Conservation (phyloP, 2,329 filamentous ascomycete genomes). For the Cryphonectria naterciae region DNA sequence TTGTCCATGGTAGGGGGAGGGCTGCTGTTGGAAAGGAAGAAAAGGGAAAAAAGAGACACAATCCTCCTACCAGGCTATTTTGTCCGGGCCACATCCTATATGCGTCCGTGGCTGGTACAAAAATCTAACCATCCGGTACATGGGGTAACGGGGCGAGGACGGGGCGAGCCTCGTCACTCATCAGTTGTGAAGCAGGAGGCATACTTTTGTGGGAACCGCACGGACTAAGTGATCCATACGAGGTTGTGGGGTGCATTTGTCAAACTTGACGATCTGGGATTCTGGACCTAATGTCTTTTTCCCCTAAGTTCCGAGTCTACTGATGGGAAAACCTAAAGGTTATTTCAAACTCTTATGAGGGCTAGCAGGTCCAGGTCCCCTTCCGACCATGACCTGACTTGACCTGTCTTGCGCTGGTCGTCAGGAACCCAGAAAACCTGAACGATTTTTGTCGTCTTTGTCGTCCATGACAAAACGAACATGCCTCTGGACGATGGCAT, state of each 20-base stretch:
- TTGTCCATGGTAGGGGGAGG: neutral
- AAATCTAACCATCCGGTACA: neutral
- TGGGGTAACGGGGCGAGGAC: neutral
- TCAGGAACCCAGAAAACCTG: neutral
- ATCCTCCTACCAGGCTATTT: neutral
- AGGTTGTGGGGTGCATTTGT: constrained; percentile 1
- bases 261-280: constrained; percentile 6
- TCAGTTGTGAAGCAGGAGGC: constrained; percentile 8
- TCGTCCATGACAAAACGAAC: neutral
- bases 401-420: neutral
- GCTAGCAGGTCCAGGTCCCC: neutral
- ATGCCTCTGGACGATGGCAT: constrained; percentile 3
- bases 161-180: constrained; percentile 4
- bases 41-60: neutral
- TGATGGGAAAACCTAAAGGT: neutral
- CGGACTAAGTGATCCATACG: neutral
- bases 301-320: neutral
- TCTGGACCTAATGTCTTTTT: neutral
- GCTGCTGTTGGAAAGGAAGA: neutral
- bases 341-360: constrained; percentile 11
- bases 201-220: constrained; percentile 3
- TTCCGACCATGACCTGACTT: neutral
- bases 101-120: neutral
- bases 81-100: neutral
- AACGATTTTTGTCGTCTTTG: neutral